phyloP scores from a whole-genome alignment of 352 stramenopile genomes.

The Globisporangium nodosum region DNA sequence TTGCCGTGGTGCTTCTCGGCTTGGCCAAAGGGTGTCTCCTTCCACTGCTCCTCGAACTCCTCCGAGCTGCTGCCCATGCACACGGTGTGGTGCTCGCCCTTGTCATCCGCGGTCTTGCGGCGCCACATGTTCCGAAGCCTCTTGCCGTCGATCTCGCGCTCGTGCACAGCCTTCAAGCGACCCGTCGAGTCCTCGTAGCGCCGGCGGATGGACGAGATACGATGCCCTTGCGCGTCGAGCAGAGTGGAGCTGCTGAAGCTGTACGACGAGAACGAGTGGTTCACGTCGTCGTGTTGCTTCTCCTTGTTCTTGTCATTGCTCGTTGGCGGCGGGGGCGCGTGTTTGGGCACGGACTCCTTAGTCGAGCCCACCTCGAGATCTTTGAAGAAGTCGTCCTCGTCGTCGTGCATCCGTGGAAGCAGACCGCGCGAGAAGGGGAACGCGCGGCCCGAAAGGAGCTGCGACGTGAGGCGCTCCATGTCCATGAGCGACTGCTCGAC shows the following conservation, averaged over 20 bases:
- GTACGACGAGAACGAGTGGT: constrained; percentile 62
- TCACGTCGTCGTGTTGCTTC: constrained; percentile 9
- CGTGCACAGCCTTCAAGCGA: constrained; percentile 76
- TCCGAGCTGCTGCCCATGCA: constrained; percentile 31
- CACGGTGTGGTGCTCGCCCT: constrained; percentile 46
- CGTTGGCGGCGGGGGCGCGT: too few relatives aligned
- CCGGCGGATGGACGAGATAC: constrained; percentile 61
- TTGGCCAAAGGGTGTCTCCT: constrained; percentile 54
- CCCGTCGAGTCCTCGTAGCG: constrained; percentile 82
- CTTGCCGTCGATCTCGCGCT: constrained; percentile 60
- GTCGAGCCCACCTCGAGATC: constrained; percentile 44
- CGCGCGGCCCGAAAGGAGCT: constrained; percentile 22
- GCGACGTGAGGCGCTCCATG: constrained; percentile 34
- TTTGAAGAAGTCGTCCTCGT: constrained; percentile 77
- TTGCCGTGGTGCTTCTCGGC: constrained; percentile 34
- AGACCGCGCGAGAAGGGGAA: constrained; percentile 11
- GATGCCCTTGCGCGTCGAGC: constrained; percentile 57
- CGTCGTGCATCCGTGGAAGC: constrained; percentile 5
- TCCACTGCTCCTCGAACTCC: constrained; percentile 63
- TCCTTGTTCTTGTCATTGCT: background rate
- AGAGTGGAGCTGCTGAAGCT: constrained; percentile 73
- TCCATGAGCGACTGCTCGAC: constrained; percentile 84
- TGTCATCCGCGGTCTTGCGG: constrained; percentile 49
- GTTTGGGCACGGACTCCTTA: constrained; percentile 16
- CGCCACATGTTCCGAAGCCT: constrained; percentile 77